Evolutionary conservation across 192 early-diverging fungal species (phyloP).

Genomic region (Coemansia sp.): DNA sequence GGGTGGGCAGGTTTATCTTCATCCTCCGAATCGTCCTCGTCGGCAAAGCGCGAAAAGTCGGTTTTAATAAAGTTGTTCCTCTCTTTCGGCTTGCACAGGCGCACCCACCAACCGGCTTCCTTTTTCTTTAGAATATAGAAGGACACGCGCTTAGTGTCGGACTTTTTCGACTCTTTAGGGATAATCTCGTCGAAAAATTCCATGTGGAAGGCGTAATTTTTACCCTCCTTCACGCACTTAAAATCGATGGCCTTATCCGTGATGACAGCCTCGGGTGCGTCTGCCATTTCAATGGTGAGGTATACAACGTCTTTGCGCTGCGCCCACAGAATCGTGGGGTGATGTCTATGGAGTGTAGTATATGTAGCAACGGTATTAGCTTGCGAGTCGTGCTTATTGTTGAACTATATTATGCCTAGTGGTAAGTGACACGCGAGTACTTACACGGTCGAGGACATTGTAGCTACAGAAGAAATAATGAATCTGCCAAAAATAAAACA

Average conservation of each 20-base stretch:
- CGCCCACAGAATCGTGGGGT: slow-evolving; percentile 86
- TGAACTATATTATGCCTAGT: background rate
- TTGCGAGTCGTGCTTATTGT: background rate
- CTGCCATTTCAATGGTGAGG: slow-evolving; percentile 78
- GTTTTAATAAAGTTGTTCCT: slow-evolving; percentile 83
- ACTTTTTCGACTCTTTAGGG: slow-evolving; percentile 68
- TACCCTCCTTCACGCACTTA: slow-evolving; percentile 60
- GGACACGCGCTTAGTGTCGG: slow-evolving; percentile 57
- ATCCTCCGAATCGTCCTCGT: slow-evolving; percentile 93
- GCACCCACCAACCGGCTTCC: slow-evolving; percentile 74
- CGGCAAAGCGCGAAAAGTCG: slow-evolving; percentile 89
- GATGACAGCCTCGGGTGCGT: slow-evolving; percentile 57
- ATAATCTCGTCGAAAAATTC: slow-evolving; percentile 74
- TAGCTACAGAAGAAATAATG: background rate
- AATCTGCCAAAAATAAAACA: background rate
- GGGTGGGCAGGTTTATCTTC: slow-evolving; percentile 44
- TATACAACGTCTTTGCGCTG: slow-evolving; percentile 80
- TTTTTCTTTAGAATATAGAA: slow-evolving; percentile 75
- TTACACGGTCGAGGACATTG: slow-evolving; percentile 21
- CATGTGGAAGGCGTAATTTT: slow-evolving; percentile 71
- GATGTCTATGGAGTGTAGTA: slow-evolving; percentile 22
- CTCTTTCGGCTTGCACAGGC: slow-evolving; percentile 65
- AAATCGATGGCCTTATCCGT: slow-evolving; percentile 52
- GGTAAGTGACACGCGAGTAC: background rate
- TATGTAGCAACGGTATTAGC: background rate